A percentile compares a stretch with the other conserved stretches of the same genome.
Conservation (phyloP, 2,329 filamentous ascomycete species). For the Purpureocillium lavendulum region DNA sequence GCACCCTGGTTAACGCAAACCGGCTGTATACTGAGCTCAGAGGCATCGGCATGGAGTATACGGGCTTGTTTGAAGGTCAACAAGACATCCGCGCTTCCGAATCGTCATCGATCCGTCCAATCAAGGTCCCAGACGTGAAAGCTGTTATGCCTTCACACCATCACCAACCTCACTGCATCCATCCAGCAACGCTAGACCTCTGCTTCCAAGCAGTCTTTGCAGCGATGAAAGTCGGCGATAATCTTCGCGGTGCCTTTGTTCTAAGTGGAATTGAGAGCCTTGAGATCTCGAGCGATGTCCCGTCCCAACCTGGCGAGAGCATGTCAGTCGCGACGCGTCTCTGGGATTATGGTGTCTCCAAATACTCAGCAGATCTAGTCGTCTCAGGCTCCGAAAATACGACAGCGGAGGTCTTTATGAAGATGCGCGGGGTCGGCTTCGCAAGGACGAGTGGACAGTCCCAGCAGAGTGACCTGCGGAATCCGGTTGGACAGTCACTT, state of each 20-base stretch:
- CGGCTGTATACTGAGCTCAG: too few species aligned
- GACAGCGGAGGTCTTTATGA: not conserved
- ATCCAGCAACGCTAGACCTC: constrained; percentile 8
- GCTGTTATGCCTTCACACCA: constrained; percentile 5
- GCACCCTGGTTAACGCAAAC: not conserved
- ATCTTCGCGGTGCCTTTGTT: constrained; percentile 3
- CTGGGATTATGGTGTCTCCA: constrained; percentile 2
- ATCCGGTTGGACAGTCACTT: not conserved
- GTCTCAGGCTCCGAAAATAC: not conserved
- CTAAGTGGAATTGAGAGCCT: constrained; percentile 5
- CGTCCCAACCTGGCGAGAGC: constrained; percentile 3
- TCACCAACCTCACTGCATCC: constrained; percentile 8
- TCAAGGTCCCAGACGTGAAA: constrained; percentile 7
- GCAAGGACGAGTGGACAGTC: not conserved
- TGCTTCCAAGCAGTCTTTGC: constrained; percentile 5
- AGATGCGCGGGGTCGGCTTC: constrained; percentile 5
- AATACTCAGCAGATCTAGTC: constrained; percentile 4
- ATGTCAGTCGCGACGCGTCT: constrained; percentile 3
- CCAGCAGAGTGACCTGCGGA: not conserved
- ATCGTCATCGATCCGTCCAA: constrained; percentile 4
- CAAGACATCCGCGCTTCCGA: constrained; percentile 2
- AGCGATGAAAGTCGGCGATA: constrained; percentile 1
- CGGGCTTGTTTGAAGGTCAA: constrained; percentile 6
- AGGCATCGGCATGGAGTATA: constrained; percentile 4
- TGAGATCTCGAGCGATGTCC: constrained; percentile 5